Percentiles rank a stretch among this genome's conserved stretches.
Conservation (phyloP, 202 grass and related monocot species). For the Panicum virgatum region DNA sequence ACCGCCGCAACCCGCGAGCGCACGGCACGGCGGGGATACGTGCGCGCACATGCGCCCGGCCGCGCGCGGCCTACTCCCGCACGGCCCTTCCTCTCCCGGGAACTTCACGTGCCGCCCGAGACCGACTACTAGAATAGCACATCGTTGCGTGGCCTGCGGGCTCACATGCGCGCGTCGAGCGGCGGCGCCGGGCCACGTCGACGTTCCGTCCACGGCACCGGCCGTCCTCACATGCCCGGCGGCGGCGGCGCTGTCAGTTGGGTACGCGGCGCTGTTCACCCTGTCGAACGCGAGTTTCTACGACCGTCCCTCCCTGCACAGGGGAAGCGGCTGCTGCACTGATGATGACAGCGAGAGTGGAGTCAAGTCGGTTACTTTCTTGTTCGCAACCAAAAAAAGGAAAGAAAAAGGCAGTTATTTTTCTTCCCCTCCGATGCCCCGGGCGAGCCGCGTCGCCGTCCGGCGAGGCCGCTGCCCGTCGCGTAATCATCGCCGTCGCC, state of each 20-base stretch:
- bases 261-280: background rate
- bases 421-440: background rate
- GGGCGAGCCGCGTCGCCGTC: background rate
- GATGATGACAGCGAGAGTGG: background rate
- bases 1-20: background rate
- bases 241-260: background rate
- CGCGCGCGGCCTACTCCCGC: background rate
- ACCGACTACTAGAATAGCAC: background rate
- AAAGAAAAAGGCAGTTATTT: too few relatives aligned
- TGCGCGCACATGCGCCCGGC: background rate
- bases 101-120: background rate
- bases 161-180: background rate
- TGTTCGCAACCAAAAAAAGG: too few relatives aligned
- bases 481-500: background rate
- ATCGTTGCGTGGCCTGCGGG: background rate
- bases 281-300: too few relatives aligned
- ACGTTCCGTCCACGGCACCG: too few relatives aligned
- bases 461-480: background rate
- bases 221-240: too few relatives aligned
- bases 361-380: background rate
- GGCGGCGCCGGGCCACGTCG: too few relatives aligned
- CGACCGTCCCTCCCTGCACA: background rate
- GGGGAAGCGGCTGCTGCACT: too few relatives aligned
- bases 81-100: background rate
- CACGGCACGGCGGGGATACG: background rate